phyloP scores from a whole-genome alignment of 2,329 filamentous ascomycete genomes.

The Periconia macrospinosa region DNA sequence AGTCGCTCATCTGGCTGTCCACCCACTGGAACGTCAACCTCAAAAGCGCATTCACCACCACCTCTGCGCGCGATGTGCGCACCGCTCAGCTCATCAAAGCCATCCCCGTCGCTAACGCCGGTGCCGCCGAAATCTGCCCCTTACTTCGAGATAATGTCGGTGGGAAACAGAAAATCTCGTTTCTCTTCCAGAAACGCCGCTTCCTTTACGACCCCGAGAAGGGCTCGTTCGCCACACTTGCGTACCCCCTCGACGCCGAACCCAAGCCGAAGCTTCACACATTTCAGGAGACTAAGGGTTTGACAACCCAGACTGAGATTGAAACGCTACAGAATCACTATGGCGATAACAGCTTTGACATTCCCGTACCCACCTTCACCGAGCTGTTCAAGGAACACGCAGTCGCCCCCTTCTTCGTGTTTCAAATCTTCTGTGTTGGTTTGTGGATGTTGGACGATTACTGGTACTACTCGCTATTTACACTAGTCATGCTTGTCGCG shows the following conservation, averaged over 20 bases:
- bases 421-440: conserved; percentile 97
- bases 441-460: conserved; percentile 99
- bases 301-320: conserved; percentile 74
- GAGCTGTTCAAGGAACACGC: conserved; percentile 98
- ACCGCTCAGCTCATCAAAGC: conserved; percentile 89
- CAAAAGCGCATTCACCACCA: conserved; percentile 78
- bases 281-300: conserved; percentile 80
- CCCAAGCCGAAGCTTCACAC: conserved; percentile 76
- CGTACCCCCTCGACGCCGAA: conserved; percentile 81
- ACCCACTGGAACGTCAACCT: conserved; percentile 97
- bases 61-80: conserved; percentile 67
- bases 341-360: conserved; percentile 94
- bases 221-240: conserved; percentile 77
- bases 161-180: conserved; percentile 77
- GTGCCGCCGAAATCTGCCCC: conserved; percentile 82
- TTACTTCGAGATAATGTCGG: conserved; percentile 76
- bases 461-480: conserved; percentile 99
- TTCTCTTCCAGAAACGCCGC: conserved; percentile 96
- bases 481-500: conserved; percentile 94
- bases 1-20: conserved; percentile 89
- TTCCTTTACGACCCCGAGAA: conserved; percentile 79
- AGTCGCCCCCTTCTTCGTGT: conserved; percentile 98
- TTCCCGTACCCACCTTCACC: conserved; percentile 91
- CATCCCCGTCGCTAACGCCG: conserved; percentile 85
- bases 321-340: conserved; percentile 86